Evolutionary conservation across 352 stramenopile genomes (phyloP), one percentile per base, ranked within the genome.

Genomic region (Peronospora destructor): DNA sequence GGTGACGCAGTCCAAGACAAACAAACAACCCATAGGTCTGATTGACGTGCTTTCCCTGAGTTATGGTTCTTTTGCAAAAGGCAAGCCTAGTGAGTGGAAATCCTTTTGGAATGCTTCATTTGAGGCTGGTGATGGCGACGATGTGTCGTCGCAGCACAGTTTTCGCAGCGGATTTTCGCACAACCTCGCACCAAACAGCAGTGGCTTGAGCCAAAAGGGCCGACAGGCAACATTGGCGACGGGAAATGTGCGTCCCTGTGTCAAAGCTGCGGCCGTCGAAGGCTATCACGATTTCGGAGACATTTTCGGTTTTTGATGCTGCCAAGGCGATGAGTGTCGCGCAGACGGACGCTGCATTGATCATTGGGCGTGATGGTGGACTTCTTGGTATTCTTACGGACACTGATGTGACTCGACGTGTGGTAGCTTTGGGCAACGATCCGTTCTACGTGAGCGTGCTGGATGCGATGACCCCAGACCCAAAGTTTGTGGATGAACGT

Each of bases 381-480:
- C 71, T 99, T 19, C 71, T 85, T 32, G 95, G 95, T 45, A 99
- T 99, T 57, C 72, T 98, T 39, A 98, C 94, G 10, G 95, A 99
- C 41, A 95, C 84, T 11, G 84, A 95, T 55, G 81, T 95, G 16
- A 94, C 84, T 3, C 74, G 83, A 9, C 74, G 81, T 35, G 84
- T 95, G 6, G 84, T 95, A 16, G 83, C 84, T 13, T 52, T 94
- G 1, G 84, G 84, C 32, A 93, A 94, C 39, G 83, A 93, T 28
- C 83, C 84, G 9, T 80, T 76, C 52, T 87, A 87, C 52, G 88
- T 92, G 45, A 91, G 69, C 37, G 82, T 95, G 9, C 60, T 73
- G 19, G 84, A 93, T 45, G 79, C 68, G 0, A 95, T 95, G 84
- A 95, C 84, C 14, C 78, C 79, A 1, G 84, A 90, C 39, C 84